Conservation (phyloP, 192 early-diverging fungal species). For the Funneliformis mosseae region DNA sequence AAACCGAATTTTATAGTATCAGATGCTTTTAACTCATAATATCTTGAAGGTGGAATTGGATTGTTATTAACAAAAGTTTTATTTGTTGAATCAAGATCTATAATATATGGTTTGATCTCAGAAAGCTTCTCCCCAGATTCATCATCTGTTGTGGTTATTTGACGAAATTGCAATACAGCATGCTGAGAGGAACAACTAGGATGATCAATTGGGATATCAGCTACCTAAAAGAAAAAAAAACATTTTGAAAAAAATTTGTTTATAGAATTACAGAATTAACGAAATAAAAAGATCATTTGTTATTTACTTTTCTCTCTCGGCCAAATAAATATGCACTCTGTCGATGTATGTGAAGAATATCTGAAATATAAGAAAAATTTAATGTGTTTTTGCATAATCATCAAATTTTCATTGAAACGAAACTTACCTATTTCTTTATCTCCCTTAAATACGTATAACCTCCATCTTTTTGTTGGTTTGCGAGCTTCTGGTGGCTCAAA, state of each 20-base stretch:
- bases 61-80: constrained; percentile 87
- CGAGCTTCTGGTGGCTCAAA: constrained; percentile 90
- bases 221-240: constrained; percentile 50
- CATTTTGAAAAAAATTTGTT: neutral
- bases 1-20: constrained; percentile 92
- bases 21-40: constrained; percentile 77
- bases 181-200: constrained; percentile 95
- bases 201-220: constrained; percentile 94
- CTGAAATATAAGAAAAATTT: constrained; percentile 44
- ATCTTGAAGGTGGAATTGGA: constrained; percentile 72
- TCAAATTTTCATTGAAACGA: neutral
- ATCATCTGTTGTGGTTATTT: constrained; percentile 54
- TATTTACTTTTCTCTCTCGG: constrained; percentile 72
- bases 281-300: too few relatives aligned
- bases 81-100: constrained; percentile 92
- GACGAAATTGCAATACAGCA: constrained; percentile 88
- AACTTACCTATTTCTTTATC: constrained; percentile 76
- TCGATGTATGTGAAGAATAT: constrained; percentile 82
- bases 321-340: constrained; percentile 89
- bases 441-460: constrained; percentile 95
- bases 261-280: neutral
- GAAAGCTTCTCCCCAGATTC: neutral
- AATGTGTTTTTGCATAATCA: too few relatives aligned
- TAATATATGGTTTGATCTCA: constrained; percentile 78
- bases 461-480: constrained; percentile 72